These are phyloP conservation scores for Aurifilum marmelostoma DNA, from an alignment of 2,329 filamentous ascomycete species.

Conservation along the genomic window DNA sequence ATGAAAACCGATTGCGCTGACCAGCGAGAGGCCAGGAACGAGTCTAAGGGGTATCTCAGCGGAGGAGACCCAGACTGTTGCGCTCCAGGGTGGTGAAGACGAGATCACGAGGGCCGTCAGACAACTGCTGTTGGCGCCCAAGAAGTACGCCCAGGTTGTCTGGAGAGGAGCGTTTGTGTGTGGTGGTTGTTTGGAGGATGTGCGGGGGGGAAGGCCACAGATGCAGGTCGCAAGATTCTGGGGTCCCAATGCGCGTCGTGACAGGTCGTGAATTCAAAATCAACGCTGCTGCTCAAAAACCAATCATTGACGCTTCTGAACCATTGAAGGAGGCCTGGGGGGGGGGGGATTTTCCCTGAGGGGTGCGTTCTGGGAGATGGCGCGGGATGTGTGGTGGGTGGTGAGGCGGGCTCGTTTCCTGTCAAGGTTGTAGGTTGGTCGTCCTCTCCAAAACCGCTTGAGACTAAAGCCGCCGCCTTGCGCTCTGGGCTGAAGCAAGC, in stretches of 20 bases:
- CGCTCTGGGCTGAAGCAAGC: not conserved
- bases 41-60: slow-evolving; percentile 8
- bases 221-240: slow-evolving; percentile 2
- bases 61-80: slow-evolving; percentile 5
- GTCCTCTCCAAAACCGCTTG: not conserved
- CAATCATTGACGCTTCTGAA: slow-evolving; percentile 14
- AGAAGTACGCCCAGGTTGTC: slow-evolving; percentile 7
- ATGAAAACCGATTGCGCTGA: slow-evolving; percentile 26
- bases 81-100: slow-evolving; percentile 4
- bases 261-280: slow-evolving; percentile 22
- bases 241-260: slow-evolving; percentile 13
- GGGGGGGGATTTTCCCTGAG: not conserved
- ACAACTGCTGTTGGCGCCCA: slow-evolving; percentile 22
- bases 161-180: slow-evolving; percentile 7
- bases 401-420: slow-evolving; percentile 17
- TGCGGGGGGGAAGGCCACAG: not conserved
- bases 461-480: not conserved
- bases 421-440: not conserved
- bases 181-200: not conserved
- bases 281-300: slow-evolving; percentile 14
- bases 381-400: slow-evolving; percentile 15
- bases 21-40: slow-evolving; percentile 20
- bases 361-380: not conserved
- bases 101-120: slow-evolving; percentile 20
- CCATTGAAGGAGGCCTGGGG: not conserved